A percentile compares a stretch with the other conserved stretches of the same genome.
Evolutionary conservation across 176 grass and related monocot genomes (phyloP).

Genomic region (Zizania latifolia): DNA sequence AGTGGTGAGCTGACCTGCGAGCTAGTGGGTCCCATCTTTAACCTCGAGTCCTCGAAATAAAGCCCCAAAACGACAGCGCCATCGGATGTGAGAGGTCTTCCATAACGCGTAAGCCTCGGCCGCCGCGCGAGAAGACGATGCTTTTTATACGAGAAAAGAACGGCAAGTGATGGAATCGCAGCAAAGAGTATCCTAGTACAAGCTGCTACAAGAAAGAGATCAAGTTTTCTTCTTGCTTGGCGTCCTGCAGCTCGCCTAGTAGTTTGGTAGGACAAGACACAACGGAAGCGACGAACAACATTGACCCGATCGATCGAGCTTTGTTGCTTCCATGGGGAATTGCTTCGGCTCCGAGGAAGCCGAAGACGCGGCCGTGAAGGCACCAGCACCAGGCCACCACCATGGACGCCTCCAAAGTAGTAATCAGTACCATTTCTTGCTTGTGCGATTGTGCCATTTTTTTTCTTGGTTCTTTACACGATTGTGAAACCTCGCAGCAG

Average conservation of each 20-base stretch:
- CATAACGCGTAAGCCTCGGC: constrained; percentile 41
- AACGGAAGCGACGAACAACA: neutral
- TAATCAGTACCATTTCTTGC: neutral
- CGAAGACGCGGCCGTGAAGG: constrained; percentile 8
- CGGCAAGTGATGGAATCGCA: neutral
- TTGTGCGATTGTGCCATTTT: neutral
- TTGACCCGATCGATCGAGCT: neutral
- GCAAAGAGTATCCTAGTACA: neutral
- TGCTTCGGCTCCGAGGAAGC: constrained; percentile 49
- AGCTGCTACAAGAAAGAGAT: neutral
- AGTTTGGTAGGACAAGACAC: neutral
- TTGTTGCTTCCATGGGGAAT: constrained; percentile 41
- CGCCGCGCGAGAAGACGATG: neutral
- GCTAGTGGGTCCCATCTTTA: neutral
- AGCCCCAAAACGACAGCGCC: neutral
- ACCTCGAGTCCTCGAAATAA: neutral
- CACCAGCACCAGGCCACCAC: neutral
- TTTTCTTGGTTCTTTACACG: neutral
- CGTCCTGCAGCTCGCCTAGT: neutral
- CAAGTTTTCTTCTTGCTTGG: no score
- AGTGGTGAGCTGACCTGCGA: neutral
- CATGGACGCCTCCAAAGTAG: constrained; percentile 21
- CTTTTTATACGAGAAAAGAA: constrained; percentile 17
- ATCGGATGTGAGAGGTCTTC: constrained; percentile 24
- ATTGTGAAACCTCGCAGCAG: neutral